Evolutionary conservation across 495 filamentous ascomycete genomes (phyloP).

Genomic region (Penicillium odoratum): DNA sequence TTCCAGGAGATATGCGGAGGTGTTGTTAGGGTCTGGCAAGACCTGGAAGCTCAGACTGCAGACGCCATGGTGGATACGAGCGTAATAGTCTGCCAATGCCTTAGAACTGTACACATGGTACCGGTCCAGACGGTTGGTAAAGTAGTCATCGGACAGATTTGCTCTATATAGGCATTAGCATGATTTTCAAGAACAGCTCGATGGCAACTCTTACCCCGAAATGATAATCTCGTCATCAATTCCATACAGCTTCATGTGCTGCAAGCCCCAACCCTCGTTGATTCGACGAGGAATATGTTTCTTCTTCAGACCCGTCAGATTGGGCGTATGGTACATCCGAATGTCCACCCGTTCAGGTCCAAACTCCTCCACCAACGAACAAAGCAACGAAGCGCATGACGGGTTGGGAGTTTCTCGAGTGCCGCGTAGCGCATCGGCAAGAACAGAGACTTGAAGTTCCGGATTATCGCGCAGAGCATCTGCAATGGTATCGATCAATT

Average conservation of each 20-base stretch:
- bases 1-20: constrained; percentile 65
- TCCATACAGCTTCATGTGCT: constrained; percentile 99
- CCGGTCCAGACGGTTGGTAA: constrained; percentile 90
- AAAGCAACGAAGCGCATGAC: constrained; percentile 87
- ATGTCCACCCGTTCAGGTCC: constrained; percentile 86
- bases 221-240: constrained; percentile 95
- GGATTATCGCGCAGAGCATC: constrained; percentile 77
- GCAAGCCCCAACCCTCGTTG: constrained; percentile 97
- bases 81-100: constrained; percentile 81
- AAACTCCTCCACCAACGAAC: constrained; percentile 77
- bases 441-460: constrained; percentile 78
- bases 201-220: constrained; percentile 62
- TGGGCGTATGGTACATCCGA: constrained; percentile 97
- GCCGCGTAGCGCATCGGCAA: constrained; percentile 90
- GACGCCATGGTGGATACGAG: constrained; percentile 70
- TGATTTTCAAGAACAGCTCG: neutral
- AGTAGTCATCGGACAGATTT: constrained; percentile 93
- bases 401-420: constrained; percentile 86
- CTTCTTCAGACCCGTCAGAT: constrained; percentile 85
- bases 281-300: constrained; percentile 80
- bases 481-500: constrained; percentile 78
- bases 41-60: constrained; percentile 81
- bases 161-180: constrained; percentile 51
- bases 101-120: constrained; percentile 88
- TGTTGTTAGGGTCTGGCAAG: constrained; percentile 53